phyloP scores from a whole-genome alignment of 2,329 filamentous ascomycete genomes.

The Delphinella strobiligena region DNA sequence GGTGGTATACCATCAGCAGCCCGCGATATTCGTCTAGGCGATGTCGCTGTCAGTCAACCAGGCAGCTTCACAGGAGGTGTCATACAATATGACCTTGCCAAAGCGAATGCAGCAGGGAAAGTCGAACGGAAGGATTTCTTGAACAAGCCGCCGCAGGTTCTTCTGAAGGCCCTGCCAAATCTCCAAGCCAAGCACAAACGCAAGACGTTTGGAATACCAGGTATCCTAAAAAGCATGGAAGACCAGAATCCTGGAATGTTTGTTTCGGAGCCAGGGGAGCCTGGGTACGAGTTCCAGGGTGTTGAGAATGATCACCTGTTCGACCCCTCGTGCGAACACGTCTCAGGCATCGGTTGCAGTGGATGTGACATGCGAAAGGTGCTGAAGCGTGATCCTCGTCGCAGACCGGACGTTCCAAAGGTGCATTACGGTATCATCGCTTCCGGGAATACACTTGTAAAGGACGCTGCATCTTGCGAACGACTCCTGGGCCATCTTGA shows the following conservation, averaged over 20 bases:
- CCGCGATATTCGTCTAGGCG: conserved; percentile 18
- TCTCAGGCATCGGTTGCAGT: conserved; percentile 1
- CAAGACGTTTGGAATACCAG: background rate
- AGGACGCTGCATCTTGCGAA: conserved; percentile 17
- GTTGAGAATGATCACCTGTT: conserved; percentile 2
- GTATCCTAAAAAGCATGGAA: background rate
- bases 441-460: conserved; percentile 14
- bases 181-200: conserved; percentile 5
- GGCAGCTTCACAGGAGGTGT: conserved; percentile 11
- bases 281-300: background rate
- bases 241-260: background rate
- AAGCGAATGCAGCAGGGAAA: conserved; percentile 4
- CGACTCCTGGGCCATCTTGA: conserved; percentile 13
- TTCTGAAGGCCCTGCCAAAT: conserved; percentile 6
- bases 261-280: background rate
- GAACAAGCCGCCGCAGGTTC: conserved; percentile 8
- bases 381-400: background rate
- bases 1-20: conserved; percentile 15
- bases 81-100: conserved; percentile 15
- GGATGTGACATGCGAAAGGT: background rate
- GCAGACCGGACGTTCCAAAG: conserved; percentile 1
- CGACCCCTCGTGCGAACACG: conserved; percentile 7
- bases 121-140: conserved; percentile 13
- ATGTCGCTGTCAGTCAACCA: conserved; percentile 16
- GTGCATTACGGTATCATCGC: conserved; percentile 12